These are phyloP conservation scores for Diversispora epigaea DNA, from an alignment of 192 early-diverging fungal species.

Conservation along the genomic window DNA sequence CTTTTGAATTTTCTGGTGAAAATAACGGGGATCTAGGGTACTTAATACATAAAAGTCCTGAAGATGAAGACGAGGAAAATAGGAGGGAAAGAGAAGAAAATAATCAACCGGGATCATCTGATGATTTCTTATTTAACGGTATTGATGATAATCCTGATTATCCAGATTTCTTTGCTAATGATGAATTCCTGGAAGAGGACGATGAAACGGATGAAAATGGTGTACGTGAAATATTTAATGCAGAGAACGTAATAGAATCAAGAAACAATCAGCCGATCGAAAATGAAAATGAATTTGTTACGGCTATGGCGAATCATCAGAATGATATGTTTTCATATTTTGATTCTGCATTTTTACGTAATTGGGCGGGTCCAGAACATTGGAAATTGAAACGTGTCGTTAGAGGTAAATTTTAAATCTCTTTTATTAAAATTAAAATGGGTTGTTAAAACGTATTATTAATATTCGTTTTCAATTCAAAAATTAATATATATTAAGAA, in stretches of 20 bases:
- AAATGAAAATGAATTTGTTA: slow-evolving; percentile 35
- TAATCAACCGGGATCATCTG: too few relatives aligned
- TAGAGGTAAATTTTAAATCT: slow-evolving; percentile 33
- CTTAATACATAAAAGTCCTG: background rate
- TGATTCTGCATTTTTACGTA: slow-evolving; percentile 73
- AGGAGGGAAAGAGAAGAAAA: background rate
- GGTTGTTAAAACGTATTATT: background rate
- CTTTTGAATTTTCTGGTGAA: slow-evolving; percentile 58
- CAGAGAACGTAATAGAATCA: background rate
- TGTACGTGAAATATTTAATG: slow-evolving; percentile 17
- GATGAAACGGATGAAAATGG: slow-evolving; percentile 13
- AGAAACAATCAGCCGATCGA: slow-evolving; percentile 29
- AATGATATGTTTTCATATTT: slow-evolving; percentile 84
- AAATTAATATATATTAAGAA: slow-evolving; percentile 5
- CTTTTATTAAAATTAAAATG: background rate
- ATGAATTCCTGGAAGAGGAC: background rate
- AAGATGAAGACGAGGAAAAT: background rate
- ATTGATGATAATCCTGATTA: background rate
- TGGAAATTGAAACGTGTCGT: slow-evolving; percentile 67
- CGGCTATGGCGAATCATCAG: slow-evolving; percentile 46
- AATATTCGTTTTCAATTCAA: slow-evolving; percentile 6
- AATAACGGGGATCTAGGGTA: background rate
- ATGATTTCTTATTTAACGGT: background rate
- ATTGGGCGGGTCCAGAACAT: slow-evolving; percentile 93
- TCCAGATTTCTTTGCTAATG: background rate